Evolutionary conservation across 345 rosid genomes (phyloP).

Genomic region (Gossypium thurberi): DNA sequence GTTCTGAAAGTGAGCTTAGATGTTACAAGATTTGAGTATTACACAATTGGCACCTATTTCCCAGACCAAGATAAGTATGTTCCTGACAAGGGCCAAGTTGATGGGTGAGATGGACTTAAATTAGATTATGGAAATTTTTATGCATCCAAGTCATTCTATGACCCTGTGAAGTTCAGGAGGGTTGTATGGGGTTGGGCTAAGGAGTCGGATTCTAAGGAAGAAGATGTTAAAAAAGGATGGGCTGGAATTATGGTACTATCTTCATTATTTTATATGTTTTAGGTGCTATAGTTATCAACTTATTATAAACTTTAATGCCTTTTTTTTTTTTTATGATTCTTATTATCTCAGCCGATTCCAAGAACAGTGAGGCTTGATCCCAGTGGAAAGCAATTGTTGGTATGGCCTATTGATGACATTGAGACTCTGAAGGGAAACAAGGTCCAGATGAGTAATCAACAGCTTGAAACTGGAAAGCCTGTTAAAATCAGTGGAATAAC

Average conservation of each 20-base stretch:
- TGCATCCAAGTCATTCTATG: conserved; percentile 86
- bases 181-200: conserved; percentile 82
- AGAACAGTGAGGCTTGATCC: conserved; percentile 54
- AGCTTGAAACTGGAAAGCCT: conserved; percentile 35
- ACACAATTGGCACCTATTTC: conserved; percentile 52
- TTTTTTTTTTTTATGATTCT: not conserved
- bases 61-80: conserved; percentile 33
- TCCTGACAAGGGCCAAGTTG: conserved; percentile 41
- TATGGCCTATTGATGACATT: conserved; percentile 70
- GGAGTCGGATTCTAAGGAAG: conserved; percentile 42
- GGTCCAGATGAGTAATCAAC: conserved; percentile 23
- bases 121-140: conserved; percentile 75
- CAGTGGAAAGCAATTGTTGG: conserved; percentile 48
- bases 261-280: not conserved
- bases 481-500: conserved; percentile 55
- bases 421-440: conserved; percentile 35
- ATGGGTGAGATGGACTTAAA: conserved; percentile 71
- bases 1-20: conserved; percentile 76
- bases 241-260: conserved; percentile 65
- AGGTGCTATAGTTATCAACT: not conserved
- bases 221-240: conserved; percentile 61
- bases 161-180: conserved; percentile 42
- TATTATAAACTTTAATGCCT: not conserved
- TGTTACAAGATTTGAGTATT: conserved; percentile 58
- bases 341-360: conserved; percentile 35